Evolutionary conservation across 768 basidiomycete species (phyloP).

Genomic region (Paxillus involutus): DNA sequence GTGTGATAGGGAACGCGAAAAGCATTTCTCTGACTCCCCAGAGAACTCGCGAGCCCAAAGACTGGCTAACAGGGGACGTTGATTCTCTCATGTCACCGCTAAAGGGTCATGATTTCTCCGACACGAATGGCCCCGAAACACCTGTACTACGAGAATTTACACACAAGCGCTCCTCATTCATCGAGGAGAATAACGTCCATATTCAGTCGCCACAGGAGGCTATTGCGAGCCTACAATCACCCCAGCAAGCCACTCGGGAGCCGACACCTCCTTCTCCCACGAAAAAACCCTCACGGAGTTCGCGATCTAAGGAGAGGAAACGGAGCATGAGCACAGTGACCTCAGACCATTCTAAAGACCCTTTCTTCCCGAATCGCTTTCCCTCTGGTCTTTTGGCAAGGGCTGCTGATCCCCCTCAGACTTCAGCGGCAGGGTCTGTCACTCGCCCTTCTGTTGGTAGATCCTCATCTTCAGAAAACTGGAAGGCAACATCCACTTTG

Average conservation of each 20-base stretch:
- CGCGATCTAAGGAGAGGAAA: slow-evolving; percentile 37
- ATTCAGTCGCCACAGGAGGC: slow-evolving; percentile 34
- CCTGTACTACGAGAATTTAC: slow-evolving; percentile 69
- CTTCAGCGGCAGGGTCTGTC: not conserved
- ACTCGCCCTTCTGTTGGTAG: slow-evolving; percentile 12
- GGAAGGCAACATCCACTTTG: slow-evolving; percentile 41
- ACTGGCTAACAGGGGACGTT: slow-evolving; percentile 78
- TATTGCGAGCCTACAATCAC: slow-evolving; percentile 25
- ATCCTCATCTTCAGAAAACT: slow-evolving; percentile 43
- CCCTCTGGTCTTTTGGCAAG: slow-evolving; percentile 4
- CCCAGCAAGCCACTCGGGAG: not conserved
- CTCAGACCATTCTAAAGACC: slow-evolving; percentile 8
- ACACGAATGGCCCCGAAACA: slow-evolving; percentile 27
- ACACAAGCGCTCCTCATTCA: slow-evolving; percentile 68
- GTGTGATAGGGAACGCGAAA: slow-evolving; percentile 12
- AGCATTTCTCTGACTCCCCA: slow-evolving; percentile 10
- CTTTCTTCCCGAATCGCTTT: slow-evolving; percentile 2
- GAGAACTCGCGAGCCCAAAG: slow-evolving; percentile 39
- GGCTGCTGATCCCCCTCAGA: slow-evolving; percentile 11
- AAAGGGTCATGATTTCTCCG: slow-evolving; percentile 16
- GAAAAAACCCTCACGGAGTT: slow-evolving; percentile 21
- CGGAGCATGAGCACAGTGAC: slow-evolving; percentile 6
- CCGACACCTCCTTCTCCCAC: slow-evolving; percentile 20
- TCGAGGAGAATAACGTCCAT: slow-evolving; percentile 44
- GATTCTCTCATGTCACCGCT: slow-evolving; percentile 30